Evolutionary conservation across 2,329 filamentous ascomycete species (phyloP).

Genomic region (Phoma sp.): DNA sequence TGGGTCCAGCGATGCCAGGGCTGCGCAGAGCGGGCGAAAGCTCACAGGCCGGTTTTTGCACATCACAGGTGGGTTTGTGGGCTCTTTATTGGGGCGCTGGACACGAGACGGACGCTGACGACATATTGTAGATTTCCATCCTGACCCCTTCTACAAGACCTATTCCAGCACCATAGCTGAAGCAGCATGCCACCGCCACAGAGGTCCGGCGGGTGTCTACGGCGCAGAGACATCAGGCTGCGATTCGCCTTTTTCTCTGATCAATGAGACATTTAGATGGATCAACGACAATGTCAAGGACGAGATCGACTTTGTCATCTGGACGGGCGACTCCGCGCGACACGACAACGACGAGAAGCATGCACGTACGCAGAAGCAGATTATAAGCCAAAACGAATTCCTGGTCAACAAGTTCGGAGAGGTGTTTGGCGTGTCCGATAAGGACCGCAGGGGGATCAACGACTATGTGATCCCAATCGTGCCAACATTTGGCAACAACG

Average conservation of each 20-base stretch:
- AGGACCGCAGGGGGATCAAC: constrained; percentile 53
- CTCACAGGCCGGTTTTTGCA: constrained; percentile 78
- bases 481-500: constrained; percentile 94
- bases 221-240: constrained; percentile 88
- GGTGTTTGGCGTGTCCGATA: constrained; percentile 65
- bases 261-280: constrained; percentile 92
- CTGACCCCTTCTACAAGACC: constrained; percentile 83
- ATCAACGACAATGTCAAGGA: constrained; percentile 78
- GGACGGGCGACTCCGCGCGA: constrained; percentile 89
- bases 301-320: constrained; percentile 85
- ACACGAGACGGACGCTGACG: constrained; percentile 9
- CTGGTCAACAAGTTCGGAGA: constrained; percentile 79
- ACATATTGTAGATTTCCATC: constrained; percentile 76
- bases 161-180: constrained; percentile 74
- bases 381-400: constrained; percentile 77
- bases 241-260: constrained; percentile 79
- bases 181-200: constrained; percentile 78
- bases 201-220: constrained; percentile 78
- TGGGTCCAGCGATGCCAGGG: constrained; percentile 17
- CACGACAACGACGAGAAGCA: constrained; percentile 86
- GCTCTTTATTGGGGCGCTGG: constrained; percentile 1
- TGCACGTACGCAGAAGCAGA: constrained; percentile 76
- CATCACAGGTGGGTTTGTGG: constrained; percentile 72
- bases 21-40: constrained; percentile 25
- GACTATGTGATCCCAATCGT: constrained; percentile 79